These are phyloP conservation scores for Kwoniella bestiolae DNA, from an alignment of 768 basidiomycete species.

Conservation along the genomic window DNA sequence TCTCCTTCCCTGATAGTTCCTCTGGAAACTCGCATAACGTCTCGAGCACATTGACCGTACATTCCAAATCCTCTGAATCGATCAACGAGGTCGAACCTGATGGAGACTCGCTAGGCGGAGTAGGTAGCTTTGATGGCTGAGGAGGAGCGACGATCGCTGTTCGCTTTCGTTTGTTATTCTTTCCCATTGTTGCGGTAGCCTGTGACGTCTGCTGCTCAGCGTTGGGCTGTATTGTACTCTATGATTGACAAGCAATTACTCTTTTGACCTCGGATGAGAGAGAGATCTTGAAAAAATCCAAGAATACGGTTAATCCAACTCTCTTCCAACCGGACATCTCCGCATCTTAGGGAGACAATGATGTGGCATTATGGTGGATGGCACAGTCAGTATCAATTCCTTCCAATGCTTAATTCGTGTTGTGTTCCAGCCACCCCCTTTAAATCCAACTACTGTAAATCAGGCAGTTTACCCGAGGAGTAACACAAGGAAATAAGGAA, in stretches of 20 bases:
- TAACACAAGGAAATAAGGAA: not conserved
- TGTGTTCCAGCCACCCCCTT: not conserved
- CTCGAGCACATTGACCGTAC: conserved; percentile 40
- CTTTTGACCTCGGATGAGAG: not conserved
- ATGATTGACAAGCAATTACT: too few species aligned
- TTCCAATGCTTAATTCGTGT: not conserved
- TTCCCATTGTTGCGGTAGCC: conserved; percentile 24
- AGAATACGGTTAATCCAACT: not conserved
- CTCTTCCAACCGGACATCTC: not conserved
- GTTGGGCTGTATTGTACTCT: not conserved
- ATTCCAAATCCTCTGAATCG: conserved; percentile 44
- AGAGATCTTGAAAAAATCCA: not conserved
- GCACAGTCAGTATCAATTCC: not conserved
- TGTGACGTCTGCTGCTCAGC: not conserved
- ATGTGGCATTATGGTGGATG: not conserved
- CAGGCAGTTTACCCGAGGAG: not conserved
- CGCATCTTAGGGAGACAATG: not conserved
- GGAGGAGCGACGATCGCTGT: not conserved
- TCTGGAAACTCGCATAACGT: conserved; percentile 45
- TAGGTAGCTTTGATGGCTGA: conserved; percentile 5
- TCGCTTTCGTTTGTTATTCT: conserved; percentile 36
- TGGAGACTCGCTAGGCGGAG: conserved; percentile 17
- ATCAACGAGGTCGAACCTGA: conserved; percentile 25
- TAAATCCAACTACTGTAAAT: too few species aligned
- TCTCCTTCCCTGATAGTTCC: conserved; percentile 35